Evolutionary conservation across 768 basidiomycete genomes (phyloP), one percentile per base, ranked within the genome.

Genomic region (Leccinum disarticulatum): DNA sequence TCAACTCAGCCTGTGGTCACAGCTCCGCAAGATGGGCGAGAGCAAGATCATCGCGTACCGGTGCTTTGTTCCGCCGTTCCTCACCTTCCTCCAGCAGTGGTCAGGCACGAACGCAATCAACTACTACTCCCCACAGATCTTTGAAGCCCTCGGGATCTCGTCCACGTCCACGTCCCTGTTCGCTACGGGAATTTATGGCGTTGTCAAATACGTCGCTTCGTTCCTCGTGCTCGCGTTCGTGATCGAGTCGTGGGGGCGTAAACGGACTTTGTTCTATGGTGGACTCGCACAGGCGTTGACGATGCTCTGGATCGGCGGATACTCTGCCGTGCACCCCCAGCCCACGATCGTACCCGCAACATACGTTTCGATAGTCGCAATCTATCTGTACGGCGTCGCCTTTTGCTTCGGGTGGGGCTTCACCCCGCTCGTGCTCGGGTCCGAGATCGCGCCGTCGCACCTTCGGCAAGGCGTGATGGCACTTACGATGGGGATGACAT

Each of bases 71-170:
- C 76, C 73, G 0, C 54, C 68, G 2, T 56, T 76, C 38, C 69
- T 73, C 52, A 72, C 74, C 56, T 71, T 76, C 63, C 61, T 74
- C 58, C 77, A 76, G 60, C 77, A 79, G 56, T 76, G 77, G 71
- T 67, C 78, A 0, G 78, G 78, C 28, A 74, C 76, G 50, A 78
- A 77, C 66, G 73, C 77, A 4, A 73, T 79, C 64, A 77, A 77
- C 64, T 79, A 78, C 55, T 79, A 76, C 51, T 59, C 73, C 17
- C 78, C 77, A 1, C 50, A 67, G 25, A 75, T 79, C 52, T 79
- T 78, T 46, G 64, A 69, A 3, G 55, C 64, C 3, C 70, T 79
- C 15, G 78, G 77, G 0, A 55, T 79, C n/a, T 68, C 70, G 1
- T 62, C 66, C 35, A 72, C 70, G 27, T 68, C 66, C 0, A 59